Evolutionary conservation across 441 rosid genomes (phyloP).

Genomic region (California macrophylla): DNA sequence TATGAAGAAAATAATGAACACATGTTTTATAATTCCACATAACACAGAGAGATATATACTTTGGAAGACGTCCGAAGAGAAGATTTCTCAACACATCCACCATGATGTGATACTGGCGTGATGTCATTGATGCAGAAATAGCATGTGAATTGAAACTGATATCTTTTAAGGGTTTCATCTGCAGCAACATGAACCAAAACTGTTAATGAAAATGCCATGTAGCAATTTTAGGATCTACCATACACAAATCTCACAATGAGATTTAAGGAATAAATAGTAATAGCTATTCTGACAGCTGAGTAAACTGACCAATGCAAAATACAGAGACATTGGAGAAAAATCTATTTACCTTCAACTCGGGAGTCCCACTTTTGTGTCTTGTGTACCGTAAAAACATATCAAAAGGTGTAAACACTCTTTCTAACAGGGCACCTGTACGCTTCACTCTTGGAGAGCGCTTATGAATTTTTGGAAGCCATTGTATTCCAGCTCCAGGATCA

Average conservation of each 20-base stretch:
- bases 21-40: constrained; percentile 7
- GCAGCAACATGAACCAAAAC: constrained; percentile 22
- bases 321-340: constrained; percentile 15
- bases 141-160: constrained; percentile 76
- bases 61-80: constrained; percentile 95
- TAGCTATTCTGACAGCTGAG: constrained; percentile 7
- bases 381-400: constrained; percentile 93
- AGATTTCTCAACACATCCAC: constrained; percentile 93
- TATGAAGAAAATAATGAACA: background rate
- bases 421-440: constrained; percentile 95
- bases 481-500: constrained; percentile 96
- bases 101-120: constrained; percentile 98
- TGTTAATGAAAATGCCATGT: constrained; percentile 15
- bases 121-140: constrained; percentile 94
- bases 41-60: constrained; percentile 35
- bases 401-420: constrained; percentile 96
- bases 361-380: constrained; percentile 91
- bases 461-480: constrained; percentile 92
- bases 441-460: constrained; percentile 80
- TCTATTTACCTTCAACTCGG: constrained; percentile 73
- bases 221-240: background rate
- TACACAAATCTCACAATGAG: background rate
- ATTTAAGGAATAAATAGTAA: background rate
- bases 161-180: constrained; percentile 98
- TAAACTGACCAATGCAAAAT: constrained; percentile 8